Evolutionary conservation across 2,329 filamentous ascomycete species (phyloP).

Genomic region (Fusarium nodosum): DNA sequence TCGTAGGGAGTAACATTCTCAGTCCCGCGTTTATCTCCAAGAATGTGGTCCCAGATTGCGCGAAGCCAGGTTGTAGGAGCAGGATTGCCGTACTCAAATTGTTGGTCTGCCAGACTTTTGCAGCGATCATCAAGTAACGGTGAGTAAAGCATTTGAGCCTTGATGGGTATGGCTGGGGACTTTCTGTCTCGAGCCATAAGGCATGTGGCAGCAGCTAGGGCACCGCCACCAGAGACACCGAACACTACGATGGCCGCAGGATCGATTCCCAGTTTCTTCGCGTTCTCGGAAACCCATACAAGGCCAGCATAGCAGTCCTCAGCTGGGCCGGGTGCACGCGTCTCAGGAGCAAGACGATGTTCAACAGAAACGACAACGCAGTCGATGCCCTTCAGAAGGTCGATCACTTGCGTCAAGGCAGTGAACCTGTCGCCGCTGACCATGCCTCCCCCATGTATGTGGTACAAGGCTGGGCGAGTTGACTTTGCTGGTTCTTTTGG

Average conservation of each 20-base stretch:
- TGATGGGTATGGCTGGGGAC: neutral
- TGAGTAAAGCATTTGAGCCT: slow-evolving; percentile 19
- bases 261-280: neutral
- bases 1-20: slow-evolving; percentile 4
- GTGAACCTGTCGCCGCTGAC: slow-evolving; percentile 10
- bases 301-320: slow-evolving; percentile 15
- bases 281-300: slow-evolving; percentile 10
- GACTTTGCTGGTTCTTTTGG: neutral
- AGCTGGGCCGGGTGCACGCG: neutral
- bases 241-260: slow-evolving; percentile 6
- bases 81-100: slow-evolving; percentile 19
- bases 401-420: neutral
- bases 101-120: slow-evolving; percentile 11
- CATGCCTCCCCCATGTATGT: slow-evolving; percentile 18
- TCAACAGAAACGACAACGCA: slow-evolving; percentile 12
- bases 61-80: slow-evolving; percentile 11
- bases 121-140: slow-evolving; percentile 18
- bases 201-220: slow-evolving; percentile 12
- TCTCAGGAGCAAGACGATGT: slow-evolving; percentile 15
- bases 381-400: slow-evolving; percentile 1
- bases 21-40: slow-evolving; percentile 1
- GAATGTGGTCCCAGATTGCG: slow-evolving; percentile 17
- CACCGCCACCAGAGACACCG: slow-evolving; percentile 13
- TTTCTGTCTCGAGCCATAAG: slow-evolving; percentile 19
- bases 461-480: slow-evolving; percentile 4